Base-by-base conservation (phyloP, 495 filamentous ascomycete genomes). In the Aspergillus bertholletiae region DNA sequence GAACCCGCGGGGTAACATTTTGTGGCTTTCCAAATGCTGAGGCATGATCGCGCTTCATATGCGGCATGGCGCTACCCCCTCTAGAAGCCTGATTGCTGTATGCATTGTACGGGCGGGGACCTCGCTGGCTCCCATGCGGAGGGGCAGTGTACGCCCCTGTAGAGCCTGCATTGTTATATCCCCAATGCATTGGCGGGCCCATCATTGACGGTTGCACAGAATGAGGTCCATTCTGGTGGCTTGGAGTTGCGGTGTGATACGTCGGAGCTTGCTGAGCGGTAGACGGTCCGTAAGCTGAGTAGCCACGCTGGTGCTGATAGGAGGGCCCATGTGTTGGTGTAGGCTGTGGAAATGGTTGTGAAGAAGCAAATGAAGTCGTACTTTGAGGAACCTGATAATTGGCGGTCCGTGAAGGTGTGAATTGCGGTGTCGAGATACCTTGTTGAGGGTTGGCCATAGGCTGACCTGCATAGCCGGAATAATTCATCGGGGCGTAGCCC, bases 101-200 rank as follows among this genome's bases (percentile, higher is more conserved):
- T 53, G 72, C 62, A 65, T 78, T 79, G 64, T 72, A 75, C 60
- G 72, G 69, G 50, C 73, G 69, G 21, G 71, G 65, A 22, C 70
- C 63, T 57, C 69, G 77, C 41, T 62, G 64, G 48, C 62, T 62
- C 15, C 64, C 61, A 23, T 50, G 60, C 17, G 55, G 61, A 46
- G 46, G 49, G 32, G 51, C 63, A 12, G 51, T 23, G 54, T 68
- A 73, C 8, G 56, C 18, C 12, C 58, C 54, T 2, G 59, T 21
- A 32, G 66, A 51, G 23, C 61, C 63, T 23, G 64, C 59, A 49
- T 67, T 61, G 35, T 84, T 81, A 65, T 80, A 79, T 3, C 81
- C 80, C 72, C 84, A 81, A 26, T 76, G 77, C 56, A 84, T 77
- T 0, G 80, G 80, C 30, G 81, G 78, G 1, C 77, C 80, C 76